Conservation (phyloP, 345 rosid genomes). For the Brassica carinata region DNA sequence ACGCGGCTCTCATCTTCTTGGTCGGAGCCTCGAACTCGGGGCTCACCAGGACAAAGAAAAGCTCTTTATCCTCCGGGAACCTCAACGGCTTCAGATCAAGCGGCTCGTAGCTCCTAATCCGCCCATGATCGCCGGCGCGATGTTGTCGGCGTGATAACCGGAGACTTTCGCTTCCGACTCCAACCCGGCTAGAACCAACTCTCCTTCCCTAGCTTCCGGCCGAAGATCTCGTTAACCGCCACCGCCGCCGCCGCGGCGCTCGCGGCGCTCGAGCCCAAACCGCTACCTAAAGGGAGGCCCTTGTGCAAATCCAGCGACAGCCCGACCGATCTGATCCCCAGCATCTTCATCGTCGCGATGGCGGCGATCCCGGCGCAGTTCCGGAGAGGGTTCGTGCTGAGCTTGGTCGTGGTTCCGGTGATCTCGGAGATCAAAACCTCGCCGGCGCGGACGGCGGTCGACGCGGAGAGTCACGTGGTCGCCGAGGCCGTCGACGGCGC, state of each 20-base stretch:
- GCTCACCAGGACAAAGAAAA: slow-evolving; percentile 69
- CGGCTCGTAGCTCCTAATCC: slow-evolving; percentile 83
- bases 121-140: slow-evolving; percentile 89
- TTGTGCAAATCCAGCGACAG: slow-evolving; percentile 70
- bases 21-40: slow-evolving; percentile 95
- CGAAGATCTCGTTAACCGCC: slow-evolving; percentile 83
- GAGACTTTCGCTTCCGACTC: slow-evolving; percentile 92
- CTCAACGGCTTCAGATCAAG: slow-evolving; percentile 59
- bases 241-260: slow-evolving; percentile 93
- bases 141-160: slow-evolving; percentile 90
- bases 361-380: slow-evolving; percentile 97
- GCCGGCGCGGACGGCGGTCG: slow-evolving; percentile 69
- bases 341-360: slow-evolving; percentile 77
- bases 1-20: slow-evolving; percentile 87
- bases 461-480: slow-evolving; percentile 51
- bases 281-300: slow-evolving; percentile 48
- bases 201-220: slow-evolving; percentile 49
- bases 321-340: slow-evolving; percentile 69
- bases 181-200: slow-evolving; percentile 73
- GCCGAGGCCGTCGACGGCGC: slow-evolving; percentile 79
- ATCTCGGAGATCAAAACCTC: slow-evolving; percentile 65
- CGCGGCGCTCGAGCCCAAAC: slow-evolving; percentile 88
- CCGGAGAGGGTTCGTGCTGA: slow-evolving; percentile 67
- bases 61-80: slow-evolving; percentile 59
- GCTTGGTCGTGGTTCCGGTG: slow-evolving; percentile 58